Conservation (phyloP, 495 filamentous ascomycete genomes). For the Staphylotrichum longicolle region DNA sequence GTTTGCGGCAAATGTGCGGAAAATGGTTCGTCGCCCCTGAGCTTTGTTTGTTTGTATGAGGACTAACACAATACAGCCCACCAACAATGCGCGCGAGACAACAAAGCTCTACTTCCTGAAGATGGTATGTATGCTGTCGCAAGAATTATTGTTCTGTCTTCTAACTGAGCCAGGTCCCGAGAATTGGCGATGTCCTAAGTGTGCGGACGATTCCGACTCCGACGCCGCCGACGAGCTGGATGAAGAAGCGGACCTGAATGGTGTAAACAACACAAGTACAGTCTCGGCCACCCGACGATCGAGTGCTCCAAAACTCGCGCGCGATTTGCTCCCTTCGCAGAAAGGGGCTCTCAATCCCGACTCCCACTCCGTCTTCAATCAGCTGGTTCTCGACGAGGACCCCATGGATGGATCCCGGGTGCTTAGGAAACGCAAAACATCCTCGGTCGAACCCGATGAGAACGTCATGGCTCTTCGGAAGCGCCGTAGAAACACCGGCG, state of each 20-base stretch:
- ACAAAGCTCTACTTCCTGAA: slow-evolving; percentile 55
- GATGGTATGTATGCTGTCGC: slow-evolving; percentile 30
- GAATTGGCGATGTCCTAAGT: slow-evolving; percentile 78
- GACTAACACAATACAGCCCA: slow-evolving; percentile 66
- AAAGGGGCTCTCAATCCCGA: slow-evolving; percentile 67
- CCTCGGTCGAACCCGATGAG: slow-evolving; percentile 49
- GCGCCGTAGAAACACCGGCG: slow-evolving; percentile 43
- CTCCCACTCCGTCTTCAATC: slow-evolving; percentile 82
- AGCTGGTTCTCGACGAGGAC: slow-evolving; percentile 75
- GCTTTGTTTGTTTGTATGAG: slow-evolving; percentile 26
- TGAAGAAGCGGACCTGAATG: slow-evolving; percentile 40
- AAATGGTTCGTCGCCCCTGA: slow-evolving; percentile 65
- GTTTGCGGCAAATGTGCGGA: slow-evolving; percentile 79
- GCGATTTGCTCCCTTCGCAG: slow-evolving; percentile 74
- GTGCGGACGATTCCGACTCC: slow-evolving; percentile 60
- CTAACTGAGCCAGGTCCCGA: slow-evolving; percentile 53
- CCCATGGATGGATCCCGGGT: slow-evolving; percentile 81
- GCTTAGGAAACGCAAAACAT: slow-evolving; percentile 79
- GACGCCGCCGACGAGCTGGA: slow-evolving; percentile 38
- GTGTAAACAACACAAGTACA: slow-evolving; percentile 36
- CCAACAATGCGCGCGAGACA: slow-evolving; percentile 86
- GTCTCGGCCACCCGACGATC: slow-evolving; percentile 39
- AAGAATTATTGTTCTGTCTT: not conserved
- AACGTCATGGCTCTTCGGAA: slow-evolving; percentile 43
- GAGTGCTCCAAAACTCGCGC: slow-evolving; percentile 56